A percentile compares a stretch with the other conserved stretches of the same genome.
phyloP scores from a whole-genome alignment of 148 eudicot genomes.

The Camellia sinensis region DNA sequence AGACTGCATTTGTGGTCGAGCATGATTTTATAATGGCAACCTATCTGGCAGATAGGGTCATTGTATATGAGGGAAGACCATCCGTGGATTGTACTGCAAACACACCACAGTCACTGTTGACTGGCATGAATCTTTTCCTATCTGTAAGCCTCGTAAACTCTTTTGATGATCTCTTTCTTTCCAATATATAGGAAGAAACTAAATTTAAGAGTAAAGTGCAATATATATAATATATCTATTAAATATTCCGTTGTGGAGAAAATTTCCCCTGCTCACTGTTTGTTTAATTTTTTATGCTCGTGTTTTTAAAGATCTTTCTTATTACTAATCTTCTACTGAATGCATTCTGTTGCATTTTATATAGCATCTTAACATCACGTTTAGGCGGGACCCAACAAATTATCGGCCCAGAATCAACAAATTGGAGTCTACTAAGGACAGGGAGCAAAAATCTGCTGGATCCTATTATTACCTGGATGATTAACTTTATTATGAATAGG shows the following conservation, averaged over 20 bases:
- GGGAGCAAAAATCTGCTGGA: conserved; percentile 93
- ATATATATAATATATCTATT: not conserved
- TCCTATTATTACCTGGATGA: conserved; percentile 90
- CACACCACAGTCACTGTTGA: conserved; percentile 82
- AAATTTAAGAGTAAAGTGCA: not conserved
- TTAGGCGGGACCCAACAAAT: conserved; percentile 93
- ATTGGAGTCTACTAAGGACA: conserved; percentile 85
- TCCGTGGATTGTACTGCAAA: conserved; percentile 88
- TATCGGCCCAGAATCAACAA: conserved; percentile 89
- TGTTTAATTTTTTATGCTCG: not conserved
- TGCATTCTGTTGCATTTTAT: conserved; percentile 8
- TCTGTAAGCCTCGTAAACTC: conserved; percentile 53
- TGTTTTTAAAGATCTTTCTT: not conserved
- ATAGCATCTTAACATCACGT: conserved; percentile 87
- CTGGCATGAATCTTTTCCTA: conserved; percentile 92
- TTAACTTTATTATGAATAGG: conserved; percentile 19
- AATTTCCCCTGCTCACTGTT: not conserved
- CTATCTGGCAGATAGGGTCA: conserved; percentile 88
- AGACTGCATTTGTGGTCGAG: conserved; percentile 95
- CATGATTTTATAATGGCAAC: conserved; percentile 98
- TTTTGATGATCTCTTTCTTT: not conserved
- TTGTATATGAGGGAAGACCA: conserved; percentile 80
- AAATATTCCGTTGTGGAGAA: not conserved
- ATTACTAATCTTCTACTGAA: not conserved
- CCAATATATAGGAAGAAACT: not conserved